phyloP scores from a whole-genome alignment of 805 yeast species.

The Komagataella phaffii region DNA sequence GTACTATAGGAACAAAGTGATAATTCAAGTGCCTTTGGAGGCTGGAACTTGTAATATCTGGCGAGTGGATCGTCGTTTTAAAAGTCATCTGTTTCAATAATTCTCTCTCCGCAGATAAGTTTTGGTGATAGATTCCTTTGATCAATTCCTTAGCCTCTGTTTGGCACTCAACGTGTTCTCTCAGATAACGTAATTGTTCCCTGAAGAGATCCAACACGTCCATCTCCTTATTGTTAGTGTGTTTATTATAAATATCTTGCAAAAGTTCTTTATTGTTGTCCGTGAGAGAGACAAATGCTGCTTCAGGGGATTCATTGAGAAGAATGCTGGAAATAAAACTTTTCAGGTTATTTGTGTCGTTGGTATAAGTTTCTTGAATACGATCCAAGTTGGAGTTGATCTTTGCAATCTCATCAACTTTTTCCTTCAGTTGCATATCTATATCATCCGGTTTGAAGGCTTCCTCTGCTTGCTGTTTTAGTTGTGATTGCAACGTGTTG shows the following conservation, averaged over 20 bases:
- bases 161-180: slow-evolving; percentile 9
- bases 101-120: slow-evolving; percentile 12
- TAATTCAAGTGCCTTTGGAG: slow-evolving; percentile 28
- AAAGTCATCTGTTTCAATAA: slow-evolving; percentile 10
- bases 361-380: background rate
- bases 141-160: slow-evolving; percentile 10
- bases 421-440: background rate
- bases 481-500: background rate
- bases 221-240: background rate
- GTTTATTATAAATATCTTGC: background rate
- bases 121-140: slow-evolving; percentile 9
- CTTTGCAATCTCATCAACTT: background rate
- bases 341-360: background rate
- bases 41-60: background rate
- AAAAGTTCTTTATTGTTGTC: slow-evolving; percentile 3
- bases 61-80: slow-evolving; percentile 12
- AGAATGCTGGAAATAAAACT: background rate
- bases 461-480: background rate
- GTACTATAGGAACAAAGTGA: slow-evolving; percentile 32
- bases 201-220: slow-evolving; percentile 8
- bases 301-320: background rate
- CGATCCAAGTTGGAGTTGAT: background rate
- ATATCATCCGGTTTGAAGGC: background rate
- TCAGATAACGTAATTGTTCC: slow-evolving; percentile 14
- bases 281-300: background rate